Conservation (phyloP, 2,329 filamentous ascomycete genomes). For the Xylariaceae sp. region DNA sequence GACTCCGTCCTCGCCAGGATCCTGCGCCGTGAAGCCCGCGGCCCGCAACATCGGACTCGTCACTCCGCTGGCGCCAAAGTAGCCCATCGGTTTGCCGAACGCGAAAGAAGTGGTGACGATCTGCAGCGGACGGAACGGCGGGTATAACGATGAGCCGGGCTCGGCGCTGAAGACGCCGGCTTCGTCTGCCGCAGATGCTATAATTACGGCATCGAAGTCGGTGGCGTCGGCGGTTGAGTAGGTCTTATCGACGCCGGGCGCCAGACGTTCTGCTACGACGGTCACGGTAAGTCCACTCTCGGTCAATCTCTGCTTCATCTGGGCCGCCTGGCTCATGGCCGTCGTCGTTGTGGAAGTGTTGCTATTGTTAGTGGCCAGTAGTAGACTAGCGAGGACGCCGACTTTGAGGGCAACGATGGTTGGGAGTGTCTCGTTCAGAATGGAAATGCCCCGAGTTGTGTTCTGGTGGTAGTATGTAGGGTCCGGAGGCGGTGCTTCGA, state of each 20-base stretch:
- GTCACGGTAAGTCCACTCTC: slow-evolving; percentile 49
- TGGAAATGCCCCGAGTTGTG: slow-evolving; percentile 54
- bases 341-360: slow-evolving; percentile 21
- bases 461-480: slow-evolving; percentile 63
- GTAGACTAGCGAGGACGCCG: too few species aligned
- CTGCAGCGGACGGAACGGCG: slow-evolving; percentile 56
- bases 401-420: slow-evolving; percentile 37
- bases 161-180: slow-evolving; percentile 41
- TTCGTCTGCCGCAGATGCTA: slow-evolving; percentile 46
- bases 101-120: slow-evolving; percentile 58
- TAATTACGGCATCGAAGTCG: slow-evolving; percentile 57
- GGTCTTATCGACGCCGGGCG: slow-evolving; percentile 51
- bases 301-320: slow-evolving; percentile 45
- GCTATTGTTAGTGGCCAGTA: too few species aligned
- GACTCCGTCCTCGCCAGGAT: slow-evolving; percentile 33
- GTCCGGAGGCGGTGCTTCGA: slow-evolving; percentile 54
- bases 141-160: slow-evolving; percentile 51
- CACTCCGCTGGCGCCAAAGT: slow-evolving; percentile 40
- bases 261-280: slow-evolving; percentile 56
- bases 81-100: slow-evolving; percentile 65
- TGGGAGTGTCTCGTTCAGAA: slow-evolving; percentile 52
- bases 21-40: slow-evolving; percentile 39
- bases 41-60: slow-evolving; percentile 32
- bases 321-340: slow-evolving; percentile 40
- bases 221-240: slow-evolving; percentile 61